Percentiles rank a stretch among this genome's conserved stretches.
phyloP scores from a whole-genome alignment of 768 basidiomycete genomes.

The Suillus tomentosus region DNA sequence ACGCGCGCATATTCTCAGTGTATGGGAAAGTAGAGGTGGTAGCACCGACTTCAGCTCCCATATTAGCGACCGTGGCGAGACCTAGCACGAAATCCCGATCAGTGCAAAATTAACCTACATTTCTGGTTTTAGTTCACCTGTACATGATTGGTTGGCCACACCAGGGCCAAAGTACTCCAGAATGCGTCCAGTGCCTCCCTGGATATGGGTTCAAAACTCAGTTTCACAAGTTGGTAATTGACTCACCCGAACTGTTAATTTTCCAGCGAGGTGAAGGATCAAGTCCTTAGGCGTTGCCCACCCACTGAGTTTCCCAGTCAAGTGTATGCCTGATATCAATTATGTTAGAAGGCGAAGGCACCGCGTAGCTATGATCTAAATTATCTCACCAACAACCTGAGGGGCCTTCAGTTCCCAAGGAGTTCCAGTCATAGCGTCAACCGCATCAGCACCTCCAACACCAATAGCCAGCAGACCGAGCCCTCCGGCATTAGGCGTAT shows the following conservation, averaged over 20 bases:
- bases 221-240: conserved; percentile 3
- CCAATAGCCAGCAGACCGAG: conserved; percentile 96
- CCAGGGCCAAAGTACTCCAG: conserved; percentile 97
- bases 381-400: conserved; percentile 65
- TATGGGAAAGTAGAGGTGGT: conserved; percentile 99
- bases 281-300: conserved; percentile 98
- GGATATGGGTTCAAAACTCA: conserved; percentile 7
- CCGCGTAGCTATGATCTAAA: not conserved
- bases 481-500: conserved; percentile 98
- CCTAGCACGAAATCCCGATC: conserved; percentile 41
- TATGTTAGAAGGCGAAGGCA: not conserved
- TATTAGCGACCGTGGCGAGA: conserved; percentile 94
- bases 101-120: not conserved
- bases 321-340: conserved; percentile 65
- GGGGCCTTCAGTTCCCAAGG: conserved; percentile 98
- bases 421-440: conserved; percentile 97
- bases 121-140: conserved; percentile 50
- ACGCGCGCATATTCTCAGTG: conserved; percentile 84
- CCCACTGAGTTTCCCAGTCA: conserved; percentile 83
- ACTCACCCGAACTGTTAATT: conserved; percentile 87
- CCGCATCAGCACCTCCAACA: conserved; percentile 98
- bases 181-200: conserved; percentile 97
- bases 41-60: conserved; percentile 99
- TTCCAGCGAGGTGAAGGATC: conserved; percentile 92
- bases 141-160: conserved; percentile 87